Conservation (phyloP, 1,284 basidiomycete genomes). For the Sanghuangporus weigelae region DNA sequence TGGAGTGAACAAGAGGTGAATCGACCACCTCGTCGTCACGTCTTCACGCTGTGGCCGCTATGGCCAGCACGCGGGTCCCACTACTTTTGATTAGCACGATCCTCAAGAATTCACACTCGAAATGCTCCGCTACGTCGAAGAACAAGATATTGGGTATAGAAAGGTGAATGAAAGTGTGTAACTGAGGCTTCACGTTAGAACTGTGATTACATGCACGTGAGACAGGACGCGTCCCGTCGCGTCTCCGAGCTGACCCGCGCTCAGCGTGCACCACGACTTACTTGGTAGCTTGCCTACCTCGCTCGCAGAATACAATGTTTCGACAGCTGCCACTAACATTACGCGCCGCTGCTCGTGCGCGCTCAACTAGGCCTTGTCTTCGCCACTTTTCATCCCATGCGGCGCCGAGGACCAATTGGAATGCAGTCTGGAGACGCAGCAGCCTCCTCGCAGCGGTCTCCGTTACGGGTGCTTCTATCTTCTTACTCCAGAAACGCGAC, state of each 20-base stretch:
- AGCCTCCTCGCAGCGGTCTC: neutral
- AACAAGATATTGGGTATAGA: neutral
- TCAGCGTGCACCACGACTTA: neutral
- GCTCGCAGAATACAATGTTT: neutral
- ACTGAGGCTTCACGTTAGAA: neutral
- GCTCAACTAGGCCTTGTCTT: neutral
- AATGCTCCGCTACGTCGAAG: neutral
- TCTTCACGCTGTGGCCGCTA: too few species aligned
- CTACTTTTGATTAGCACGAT: too few species aligned
- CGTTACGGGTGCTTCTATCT: neutral
- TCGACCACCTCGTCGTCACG: too few species aligned
- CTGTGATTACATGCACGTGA: neutral
- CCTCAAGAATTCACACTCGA: too few species aligned
- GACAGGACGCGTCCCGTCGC: neutral
- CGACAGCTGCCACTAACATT: neutral
- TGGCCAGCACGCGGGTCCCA: too few species aligned
- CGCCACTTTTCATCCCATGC: conserved; percentile 2
- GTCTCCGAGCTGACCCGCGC: neutral
- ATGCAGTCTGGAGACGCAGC: neutral
- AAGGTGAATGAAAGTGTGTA: neutral
- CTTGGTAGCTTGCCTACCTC: neutral
- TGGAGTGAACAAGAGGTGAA: too few species aligned
- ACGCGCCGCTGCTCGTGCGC: neutral
- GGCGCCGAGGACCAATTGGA: neutral
- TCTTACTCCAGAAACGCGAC: conserved; percentile 3